Evolutionary conservation across 1,284 basidiomycete species (phyloP).

Genomic region (Sporisorium graminicola): DNA sequence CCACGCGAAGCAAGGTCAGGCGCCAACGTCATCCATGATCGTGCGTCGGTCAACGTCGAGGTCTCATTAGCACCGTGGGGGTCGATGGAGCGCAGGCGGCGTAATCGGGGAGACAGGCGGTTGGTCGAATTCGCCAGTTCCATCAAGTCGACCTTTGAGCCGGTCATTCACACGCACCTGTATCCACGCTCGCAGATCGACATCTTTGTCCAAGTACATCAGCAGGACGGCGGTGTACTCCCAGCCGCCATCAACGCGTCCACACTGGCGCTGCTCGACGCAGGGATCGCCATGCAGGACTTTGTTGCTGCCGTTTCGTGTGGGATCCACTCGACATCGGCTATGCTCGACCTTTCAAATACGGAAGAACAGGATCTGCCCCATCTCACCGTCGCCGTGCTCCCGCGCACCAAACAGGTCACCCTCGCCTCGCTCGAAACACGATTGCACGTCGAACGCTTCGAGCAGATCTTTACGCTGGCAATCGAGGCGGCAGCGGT

Average conservation of each 20-base stretch:
- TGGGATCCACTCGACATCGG: slow-evolving; percentile 71
- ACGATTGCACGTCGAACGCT: slow-evolving; percentile 89
- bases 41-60: slow-evolving; percentile 78
- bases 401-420: slow-evolving; percentile 84
- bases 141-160: slow-evolving; percentile 94
- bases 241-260: slow-evolving; percentile 94
- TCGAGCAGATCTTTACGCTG: slow-evolving; percentile 86
- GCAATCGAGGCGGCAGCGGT: slow-evolving; percentile 83
- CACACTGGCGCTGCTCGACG: slow-evolving; percentile 88
- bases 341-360: slow-evolving; percentile 85
- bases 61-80: slow-evolving; percentile 78
- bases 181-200: slow-evolving; percentile 96
- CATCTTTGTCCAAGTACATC: slow-evolving; percentile 89
- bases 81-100: slow-evolving; percentile 80
- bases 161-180: slow-evolving; percentile 87
- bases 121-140: slow-evolving; percentile 86
- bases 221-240: slow-evolving; percentile 90
- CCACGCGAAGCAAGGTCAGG: slow-evolving; percentile 81
- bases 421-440: slow-evolving; percentile 94
- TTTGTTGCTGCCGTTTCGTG: slow-evolving; percentile 85
- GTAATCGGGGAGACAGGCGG: slow-evolving; percentile 78
- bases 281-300: slow-evolving; percentile 90
- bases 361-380: slow-evolving; percentile 93
- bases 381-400: slow-evolving; percentile 84
- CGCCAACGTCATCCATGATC: slow-evolving; percentile 52